phyloP scores from a whole-genome alignment of 495 filamentous ascomycete species.

The Melanomma pulvis-pyrius region DNA sequence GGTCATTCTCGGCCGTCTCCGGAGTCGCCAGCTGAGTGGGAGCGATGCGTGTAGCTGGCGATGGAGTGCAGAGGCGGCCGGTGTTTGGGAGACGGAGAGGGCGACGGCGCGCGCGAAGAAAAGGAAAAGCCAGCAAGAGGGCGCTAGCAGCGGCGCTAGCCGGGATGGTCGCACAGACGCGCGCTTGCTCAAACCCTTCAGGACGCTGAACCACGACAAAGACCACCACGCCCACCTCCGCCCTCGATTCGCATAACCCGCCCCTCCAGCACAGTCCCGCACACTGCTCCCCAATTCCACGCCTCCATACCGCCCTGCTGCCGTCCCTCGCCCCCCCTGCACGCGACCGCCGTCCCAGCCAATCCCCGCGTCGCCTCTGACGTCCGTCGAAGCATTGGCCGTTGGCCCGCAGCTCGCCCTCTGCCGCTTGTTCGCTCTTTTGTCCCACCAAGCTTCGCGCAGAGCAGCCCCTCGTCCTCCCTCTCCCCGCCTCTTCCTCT shows the following conservation, averaged over 20 bases:
- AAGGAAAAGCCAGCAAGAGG: neutral
- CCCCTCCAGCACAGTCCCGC: neutral
- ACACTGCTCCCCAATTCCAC: neutral
- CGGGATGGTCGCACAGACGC: slow-evolving; percentile 13
- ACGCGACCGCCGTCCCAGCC: neutral
- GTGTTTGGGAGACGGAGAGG: slow-evolving; percentile 53
- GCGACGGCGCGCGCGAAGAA: slow-evolving; percentile 42
- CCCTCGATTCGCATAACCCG: neutral
- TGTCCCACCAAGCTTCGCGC: slow-evolving; percentile 32
- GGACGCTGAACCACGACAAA: neutral
- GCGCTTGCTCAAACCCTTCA: slow-evolving; percentile 17
- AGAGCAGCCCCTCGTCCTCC: slow-evolving; percentile 4
- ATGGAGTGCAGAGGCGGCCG: slow-evolving; percentile 97
- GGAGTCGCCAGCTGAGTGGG: slow-evolving; percentile 80
- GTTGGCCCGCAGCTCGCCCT: slow-evolving; percentile 29
- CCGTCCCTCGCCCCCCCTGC: neutral
- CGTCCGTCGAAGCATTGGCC: slow-evolving; percentile 20
- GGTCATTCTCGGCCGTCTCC: slow-evolving; percentile 81
- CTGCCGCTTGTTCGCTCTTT: slow-evolving; percentile 40
- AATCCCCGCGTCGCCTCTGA: neutral
- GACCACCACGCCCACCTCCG: slow-evolving; percentile 3
- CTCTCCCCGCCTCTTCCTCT: neutral
- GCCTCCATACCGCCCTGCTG: neutral
- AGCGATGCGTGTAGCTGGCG: slow-evolving; percentile 61
- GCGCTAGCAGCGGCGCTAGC: neutral